Evolutionary conservation across 2,329 filamentous ascomycete genomes (phyloP).

Genomic region (Xylariales sp.): DNA sequence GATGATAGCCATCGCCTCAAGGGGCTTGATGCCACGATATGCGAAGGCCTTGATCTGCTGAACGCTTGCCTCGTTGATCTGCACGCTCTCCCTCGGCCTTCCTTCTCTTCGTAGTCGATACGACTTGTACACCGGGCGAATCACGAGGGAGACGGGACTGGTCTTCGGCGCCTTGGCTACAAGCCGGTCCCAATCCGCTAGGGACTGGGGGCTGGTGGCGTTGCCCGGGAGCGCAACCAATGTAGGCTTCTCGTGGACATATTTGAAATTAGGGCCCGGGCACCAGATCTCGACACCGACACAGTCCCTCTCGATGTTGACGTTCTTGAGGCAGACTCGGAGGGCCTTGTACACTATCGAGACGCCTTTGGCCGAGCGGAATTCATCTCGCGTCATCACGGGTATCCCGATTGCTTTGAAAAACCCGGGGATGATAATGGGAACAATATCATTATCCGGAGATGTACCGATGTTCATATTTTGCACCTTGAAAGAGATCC

Average conservation of each 20-base stretch:
- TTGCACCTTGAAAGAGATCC: constrained; percentile 19
- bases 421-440: constrained; percentile 21
- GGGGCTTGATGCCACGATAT: no score
- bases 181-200: constrained; percentile 20
- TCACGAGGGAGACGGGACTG: constrained; percentile 33
- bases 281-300: constrained; percentile 42
- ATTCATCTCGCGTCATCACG: constrained; percentile 6
- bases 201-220: not conserved
- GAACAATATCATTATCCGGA: not conserved
- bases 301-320: constrained; percentile 3
- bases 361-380: constrained; percentile 18
- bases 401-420: constrained; percentile 5
- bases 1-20: constrained; percentile 25
- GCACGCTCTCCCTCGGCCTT: not conserved
- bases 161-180: not conserved
- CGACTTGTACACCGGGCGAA: constrained; percentile 37
- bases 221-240: constrained; percentile 20
- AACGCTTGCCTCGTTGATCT: constrained; percentile 16
- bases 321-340: not conserved
- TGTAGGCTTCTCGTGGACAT: constrained; percentile 1
- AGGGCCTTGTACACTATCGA: not conserved
- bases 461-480: not conserved
- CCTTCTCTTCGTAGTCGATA: constrained; percentile 33
- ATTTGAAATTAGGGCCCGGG: constrained; percentile 34
- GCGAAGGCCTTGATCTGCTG: constrained; percentile 16